These are phyloP conservation scores for Neostapfia colusana DNA, from an alignment of 176 grass and related monocot genomes.

Conservation along the genomic window DNA sequence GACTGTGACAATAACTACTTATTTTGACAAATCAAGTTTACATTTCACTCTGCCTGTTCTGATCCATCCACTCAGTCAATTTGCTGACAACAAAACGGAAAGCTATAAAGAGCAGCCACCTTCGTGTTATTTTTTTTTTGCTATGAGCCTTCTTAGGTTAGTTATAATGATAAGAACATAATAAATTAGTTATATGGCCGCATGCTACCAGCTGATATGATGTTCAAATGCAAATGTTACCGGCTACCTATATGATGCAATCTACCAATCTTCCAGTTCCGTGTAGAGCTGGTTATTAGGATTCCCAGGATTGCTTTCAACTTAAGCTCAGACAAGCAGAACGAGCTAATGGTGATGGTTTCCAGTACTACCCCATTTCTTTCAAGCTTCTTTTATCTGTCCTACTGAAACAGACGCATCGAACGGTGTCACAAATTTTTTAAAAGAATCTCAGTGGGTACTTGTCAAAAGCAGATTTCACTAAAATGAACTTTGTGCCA, in stretches of 20 bases:
- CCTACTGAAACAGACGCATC: conserved; percentile 20
- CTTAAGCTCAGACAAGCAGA: conserved; percentile 56
- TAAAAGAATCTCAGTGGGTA: neutral
- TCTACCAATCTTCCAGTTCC: too few species aligned
- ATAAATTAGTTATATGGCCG: neutral
- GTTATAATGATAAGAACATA: neutral
- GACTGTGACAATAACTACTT: neutral
- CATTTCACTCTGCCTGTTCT: neutral
- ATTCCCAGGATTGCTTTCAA: conserved; percentile 53
- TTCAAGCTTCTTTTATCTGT: conserved; percentile 36
- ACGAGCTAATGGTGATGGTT: conserved; percentile 52
- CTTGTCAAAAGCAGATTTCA: conserved; percentile 37
- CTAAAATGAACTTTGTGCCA: conserved; percentile 27
- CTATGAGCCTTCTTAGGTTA: neutral
- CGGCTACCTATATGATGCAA: too few species aligned
- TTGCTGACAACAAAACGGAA: neutral
- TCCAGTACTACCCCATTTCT: conserved; percentile 31
- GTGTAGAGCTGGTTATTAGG: conserved; percentile 34
- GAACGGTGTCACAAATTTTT: neutral
- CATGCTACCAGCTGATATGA: too few species aligned
- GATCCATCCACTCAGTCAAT: neutral
- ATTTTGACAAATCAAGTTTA: conserved; percentile 18
- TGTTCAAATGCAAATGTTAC: too few species aligned
- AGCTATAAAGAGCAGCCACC: neutral
- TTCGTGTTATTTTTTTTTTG: neutral